Percentiles rank a stretch among this genome's conserved stretches.
Conservation (phyloP, 75 land plant genomes). For the Picea sitchensis region DNA sequence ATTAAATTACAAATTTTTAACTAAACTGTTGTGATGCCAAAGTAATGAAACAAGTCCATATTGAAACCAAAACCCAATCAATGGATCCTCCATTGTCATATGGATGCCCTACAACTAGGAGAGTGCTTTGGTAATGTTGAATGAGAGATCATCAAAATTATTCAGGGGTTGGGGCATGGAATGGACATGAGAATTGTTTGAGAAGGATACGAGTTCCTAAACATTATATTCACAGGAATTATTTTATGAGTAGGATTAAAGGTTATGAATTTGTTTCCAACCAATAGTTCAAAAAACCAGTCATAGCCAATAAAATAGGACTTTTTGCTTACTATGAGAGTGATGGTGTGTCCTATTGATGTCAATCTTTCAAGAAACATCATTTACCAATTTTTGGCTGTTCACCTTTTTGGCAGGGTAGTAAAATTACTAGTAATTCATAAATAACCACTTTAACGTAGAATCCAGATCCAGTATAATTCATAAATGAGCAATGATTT, state of each 20-base stretch:
- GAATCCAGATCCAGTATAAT: neutral
- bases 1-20: too few relatives aligned
- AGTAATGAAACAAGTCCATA: neutral
- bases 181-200: neutral
- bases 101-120: too few relatives aligned
- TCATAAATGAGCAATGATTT: neutral
- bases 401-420: neutral
- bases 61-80: neutral
- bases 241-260: neutral
- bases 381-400: neutral
- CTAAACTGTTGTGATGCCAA: too few relatives aligned
- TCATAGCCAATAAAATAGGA: neutral
- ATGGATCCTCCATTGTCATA: too few relatives aligned
- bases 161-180: neutral
- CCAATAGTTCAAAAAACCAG: neutral
- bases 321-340: neutral
- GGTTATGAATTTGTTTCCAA: neutral
- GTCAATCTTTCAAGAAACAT: neutral
- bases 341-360: neutral
- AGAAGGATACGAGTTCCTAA: neutral
- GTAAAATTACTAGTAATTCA: too few relatives aligned
- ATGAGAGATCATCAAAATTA: too few relatives aligned
- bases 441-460: neutral
- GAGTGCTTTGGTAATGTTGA: too few relatives aligned
- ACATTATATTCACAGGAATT: neutral